A percentile compares a stretch with the other conserved stretches of the same genome.
These are phyloP conservation scores for Ophiobolus disseminans DNA, from an alignment of 2,329 filamentous ascomycete species.

Conservation along the genomic window DNA sequence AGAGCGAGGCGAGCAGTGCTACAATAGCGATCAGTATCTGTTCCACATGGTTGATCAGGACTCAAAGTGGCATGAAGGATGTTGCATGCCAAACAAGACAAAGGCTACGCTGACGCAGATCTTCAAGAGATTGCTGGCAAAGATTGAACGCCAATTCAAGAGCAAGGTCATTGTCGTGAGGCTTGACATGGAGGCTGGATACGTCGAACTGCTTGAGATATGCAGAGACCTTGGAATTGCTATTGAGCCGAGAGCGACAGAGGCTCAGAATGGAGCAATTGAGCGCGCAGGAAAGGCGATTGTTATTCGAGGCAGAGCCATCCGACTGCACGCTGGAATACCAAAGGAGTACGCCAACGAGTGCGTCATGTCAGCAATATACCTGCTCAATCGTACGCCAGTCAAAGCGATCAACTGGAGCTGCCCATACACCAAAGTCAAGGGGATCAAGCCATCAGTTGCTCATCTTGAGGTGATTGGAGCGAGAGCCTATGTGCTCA, in stretches of 20 bases:
- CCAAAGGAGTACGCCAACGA: constrained; percentile 10
- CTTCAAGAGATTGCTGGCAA: constrained; percentile 4
- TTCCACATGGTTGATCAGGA: constrained; percentile 1
- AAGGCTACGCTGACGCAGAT: not conserved
- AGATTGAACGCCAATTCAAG: constrained; percentile 4
- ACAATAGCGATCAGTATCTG: constrained; percentile 3
- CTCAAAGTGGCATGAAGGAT: constrained; percentile 8
- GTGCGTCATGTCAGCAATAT: constrained; percentile 6
- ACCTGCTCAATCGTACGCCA: constrained; percentile 18
- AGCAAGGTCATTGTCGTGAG: not conserved
- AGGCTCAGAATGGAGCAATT: not conserved
- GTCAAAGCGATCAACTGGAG: constrained; percentile 6
- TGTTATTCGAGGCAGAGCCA: constrained; percentile 6
- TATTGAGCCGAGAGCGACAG: not conserved
- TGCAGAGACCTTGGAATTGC: constrained; percentile 1
- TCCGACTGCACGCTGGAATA: constrained; percentile 4
- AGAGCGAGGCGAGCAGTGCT: constrained; percentile 6
- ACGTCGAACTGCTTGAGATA: not conserved
- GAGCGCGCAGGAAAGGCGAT: constrained; percentile 2
- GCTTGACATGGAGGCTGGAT: constrained; percentile 3
- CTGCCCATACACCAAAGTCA: constrained; percentile 10
- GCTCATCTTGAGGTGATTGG: constrained; percentile 6
- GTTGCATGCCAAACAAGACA: constrained; percentile 1
- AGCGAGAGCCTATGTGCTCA: constrained; percentile 10
- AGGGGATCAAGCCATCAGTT: constrained; percentile 4